These are phyloP conservation scores for Aspergillus pseudotamarii DNA, from an alignment of 2,329 filamentous ascomycete genomes.

Conservation along the genomic window DNA sequence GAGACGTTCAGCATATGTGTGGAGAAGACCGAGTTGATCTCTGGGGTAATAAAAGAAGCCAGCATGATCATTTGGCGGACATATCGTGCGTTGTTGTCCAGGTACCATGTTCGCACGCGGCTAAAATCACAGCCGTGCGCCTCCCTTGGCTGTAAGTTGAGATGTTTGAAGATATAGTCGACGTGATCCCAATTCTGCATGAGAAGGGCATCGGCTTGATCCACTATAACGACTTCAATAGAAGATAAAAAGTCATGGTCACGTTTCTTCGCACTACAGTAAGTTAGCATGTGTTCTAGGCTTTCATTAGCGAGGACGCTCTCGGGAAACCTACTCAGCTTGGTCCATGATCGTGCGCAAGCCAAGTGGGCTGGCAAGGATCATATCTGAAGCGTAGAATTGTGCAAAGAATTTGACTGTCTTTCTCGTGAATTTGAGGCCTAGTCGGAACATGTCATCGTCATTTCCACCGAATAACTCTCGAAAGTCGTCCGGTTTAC, in stretches of 20 bases:
- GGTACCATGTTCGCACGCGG: constrained; percentile 85
- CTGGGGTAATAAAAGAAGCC: constrained; percentile 82
- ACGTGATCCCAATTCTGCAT: constrained; percentile 99
- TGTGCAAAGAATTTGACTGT: constrained; percentile 92
- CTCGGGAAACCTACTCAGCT: constrained; percentile 56
- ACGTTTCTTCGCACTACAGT: constrained; percentile 59
- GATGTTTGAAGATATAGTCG: constrained; percentile 84
- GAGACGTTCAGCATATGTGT: constrained; percentile 76
- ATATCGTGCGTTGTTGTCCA: constrained; percentile 80
- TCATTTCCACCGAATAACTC: constrained; percentile 93
- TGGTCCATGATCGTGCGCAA: constrained; percentile 88
- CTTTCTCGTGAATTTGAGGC: constrained; percentile 96
- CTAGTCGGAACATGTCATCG: constrained; percentile 94
- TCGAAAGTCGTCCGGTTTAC: constrained; percentile 82
- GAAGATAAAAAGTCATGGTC: constrained; percentile 93
- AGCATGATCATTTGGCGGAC: constrained; percentile 85
- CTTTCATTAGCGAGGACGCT: not conserved
- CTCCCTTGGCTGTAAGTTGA: constrained; percentile 88
- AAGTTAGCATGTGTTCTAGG: constrained; percentile 2
- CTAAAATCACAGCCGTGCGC: constrained; percentile 92
- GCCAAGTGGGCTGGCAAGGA: constrained; percentile 86
- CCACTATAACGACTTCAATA: constrained; percentile 85
- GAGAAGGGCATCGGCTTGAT: constrained; percentile 88
- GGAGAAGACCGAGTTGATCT: constrained; percentile 78
- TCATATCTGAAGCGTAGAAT: constrained; percentile 96